Conservation (phyloP, 805 yeast species). For the Grigorovia yakushimaensis region DNA sequence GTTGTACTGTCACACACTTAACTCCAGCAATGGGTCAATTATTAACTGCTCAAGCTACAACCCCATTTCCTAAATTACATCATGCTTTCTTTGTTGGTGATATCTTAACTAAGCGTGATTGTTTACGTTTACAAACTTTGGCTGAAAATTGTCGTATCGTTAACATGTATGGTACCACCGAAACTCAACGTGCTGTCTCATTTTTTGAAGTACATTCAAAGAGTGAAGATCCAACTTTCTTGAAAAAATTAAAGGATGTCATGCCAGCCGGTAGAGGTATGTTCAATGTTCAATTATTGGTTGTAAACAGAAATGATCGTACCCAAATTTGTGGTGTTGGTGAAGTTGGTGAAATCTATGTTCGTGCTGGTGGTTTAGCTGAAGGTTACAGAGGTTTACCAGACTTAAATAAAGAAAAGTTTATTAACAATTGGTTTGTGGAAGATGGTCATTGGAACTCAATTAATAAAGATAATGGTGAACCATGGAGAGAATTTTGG, state of each 20-base stretch:
- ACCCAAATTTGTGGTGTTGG: slow-evolving; percentile 95
- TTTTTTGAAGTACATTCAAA: slow-evolving; percentile 80
- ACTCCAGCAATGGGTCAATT: slow-evolving; percentile 99
- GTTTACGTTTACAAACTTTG: slow-evolving; percentile 81
- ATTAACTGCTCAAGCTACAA: slow-evolving; percentile 87
- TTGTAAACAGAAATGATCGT: slow-evolving; percentile 83
- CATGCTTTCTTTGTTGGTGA: slow-evolving; percentile 99
- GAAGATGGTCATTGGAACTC: slow-evolving; percentile 53
- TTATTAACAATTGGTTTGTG: slow-evolving; percentile 85
- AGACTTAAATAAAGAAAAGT: slow-evolving; percentile 78
- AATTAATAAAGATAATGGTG: slow-evolving; percentile 40
- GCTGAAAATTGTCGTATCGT: slow-evolving; percentile 86
- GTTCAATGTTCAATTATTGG: slow-evolving; percentile 87
- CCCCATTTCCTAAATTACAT: slow-evolving; percentile 74
- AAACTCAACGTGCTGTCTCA: slow-evolving; percentile 96
- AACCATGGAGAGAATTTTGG: slow-evolving; percentile 72
- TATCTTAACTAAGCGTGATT: slow-evolving; percentile 92
- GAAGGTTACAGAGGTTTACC: slow-evolving; percentile 93
- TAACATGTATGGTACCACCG: slow-evolving; percentile 99
- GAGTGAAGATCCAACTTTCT: slow-evolving; percentile 55
- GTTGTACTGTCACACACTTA: slow-evolving; percentile 92
- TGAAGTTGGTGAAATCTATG: slow-evolving; percentile 97
- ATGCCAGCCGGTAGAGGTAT: slow-evolving; percentile 99
- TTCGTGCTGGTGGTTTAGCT: slow-evolving; percentile 95
- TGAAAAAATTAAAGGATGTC: slow-evolving; percentile 80